These are phyloP conservation scores for Phytophthora citricola DNA, from an alignment of 352 stramenopile genomes.

Conservation along the genomic window DNA sequence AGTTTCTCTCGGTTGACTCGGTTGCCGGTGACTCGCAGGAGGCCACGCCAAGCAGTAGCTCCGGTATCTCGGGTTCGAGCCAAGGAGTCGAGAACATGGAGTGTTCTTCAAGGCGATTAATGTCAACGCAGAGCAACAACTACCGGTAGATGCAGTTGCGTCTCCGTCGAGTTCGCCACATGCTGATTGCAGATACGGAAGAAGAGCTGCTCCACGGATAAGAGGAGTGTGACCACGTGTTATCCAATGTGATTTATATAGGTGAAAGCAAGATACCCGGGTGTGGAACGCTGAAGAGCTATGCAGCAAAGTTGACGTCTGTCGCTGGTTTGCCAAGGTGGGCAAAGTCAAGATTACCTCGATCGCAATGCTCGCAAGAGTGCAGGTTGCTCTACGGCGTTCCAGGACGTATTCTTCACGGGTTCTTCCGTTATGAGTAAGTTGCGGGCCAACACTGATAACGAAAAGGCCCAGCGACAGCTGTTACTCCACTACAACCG, in stretches of 20 bases:
- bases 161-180: no score
- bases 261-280: not conserved
- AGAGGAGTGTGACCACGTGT: not conserved
- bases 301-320: not conserved
- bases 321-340: conserved; percentile 3
- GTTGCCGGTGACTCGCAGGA: no score
- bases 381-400: not conserved
- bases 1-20: no score
- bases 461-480: no score
- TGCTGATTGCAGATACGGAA: not conserved
- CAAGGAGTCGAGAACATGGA: not conserved
- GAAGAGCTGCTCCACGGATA: not conserved
- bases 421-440: no score
- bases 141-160: no score
- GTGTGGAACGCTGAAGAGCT: conserved; percentile 10
- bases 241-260: no score
- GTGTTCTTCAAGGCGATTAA: not conserved
- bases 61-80: no score
- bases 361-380: conserved; percentile 1
- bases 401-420: no score
- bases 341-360: not conserved
- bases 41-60: no score
- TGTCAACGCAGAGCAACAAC: not conserved
- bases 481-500: no score
- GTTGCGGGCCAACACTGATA: no score